Percentiles rank a stretch among this genome's conserved stretches.
phyloP scores from a whole-genome alignment of 2,329 filamentous ascomycete genomes.

The Phialemoniopsis sp. region DNA sequence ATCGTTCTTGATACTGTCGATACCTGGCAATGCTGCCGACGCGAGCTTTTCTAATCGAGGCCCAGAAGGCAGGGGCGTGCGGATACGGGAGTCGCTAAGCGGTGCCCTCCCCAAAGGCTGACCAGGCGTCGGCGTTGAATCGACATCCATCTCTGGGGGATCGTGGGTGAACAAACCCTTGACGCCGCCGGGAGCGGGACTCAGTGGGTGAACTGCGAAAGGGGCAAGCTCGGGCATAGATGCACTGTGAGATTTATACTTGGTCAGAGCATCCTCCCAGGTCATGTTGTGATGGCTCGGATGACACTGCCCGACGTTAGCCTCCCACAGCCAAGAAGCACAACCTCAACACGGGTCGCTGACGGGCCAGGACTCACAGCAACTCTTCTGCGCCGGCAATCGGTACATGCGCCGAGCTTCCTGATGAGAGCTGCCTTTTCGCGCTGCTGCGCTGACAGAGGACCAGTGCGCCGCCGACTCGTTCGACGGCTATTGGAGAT shows the following conservation, averaged over 20 bases:
- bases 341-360: conserved; percentile 9
- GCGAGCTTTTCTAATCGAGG: conserved; percentile 49
- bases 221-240: conserved; percentile 43
- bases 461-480: conserved; percentile 55
- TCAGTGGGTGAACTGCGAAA: conserved; percentile 33
- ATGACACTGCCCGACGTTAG: conserved; percentile 38
- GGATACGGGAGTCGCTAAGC: conserved; percentile 43
- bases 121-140: conserved; percentile 27
- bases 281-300: conserved; percentile 57
- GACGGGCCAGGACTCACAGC: conserved; percentile 41
- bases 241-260: conserved; percentile 51
- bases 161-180: conserved; percentile 38
- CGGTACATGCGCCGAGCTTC: conserved; percentile 53
- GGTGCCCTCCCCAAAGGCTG: conserved; percentile 29
- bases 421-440: conserved; percentile 56
- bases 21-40: conserved; percentile 37
- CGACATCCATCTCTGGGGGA: conserved; percentile 52
- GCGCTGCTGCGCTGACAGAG: conserved; percentile 53
- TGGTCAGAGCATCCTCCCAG: conserved; percentile 54
- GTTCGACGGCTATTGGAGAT: conserved; percentile 48
- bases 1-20: conserved; percentile 46
- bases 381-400: conserved; percentile 53
- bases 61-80: conserved; percentile 53
- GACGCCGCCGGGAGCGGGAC: conserved; percentile 34
- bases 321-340: not conserved